Conservation (phyloP, 2,329 filamentous ascomycete species). For the Ophiocordyceps camponoti-floridani region DNA sequence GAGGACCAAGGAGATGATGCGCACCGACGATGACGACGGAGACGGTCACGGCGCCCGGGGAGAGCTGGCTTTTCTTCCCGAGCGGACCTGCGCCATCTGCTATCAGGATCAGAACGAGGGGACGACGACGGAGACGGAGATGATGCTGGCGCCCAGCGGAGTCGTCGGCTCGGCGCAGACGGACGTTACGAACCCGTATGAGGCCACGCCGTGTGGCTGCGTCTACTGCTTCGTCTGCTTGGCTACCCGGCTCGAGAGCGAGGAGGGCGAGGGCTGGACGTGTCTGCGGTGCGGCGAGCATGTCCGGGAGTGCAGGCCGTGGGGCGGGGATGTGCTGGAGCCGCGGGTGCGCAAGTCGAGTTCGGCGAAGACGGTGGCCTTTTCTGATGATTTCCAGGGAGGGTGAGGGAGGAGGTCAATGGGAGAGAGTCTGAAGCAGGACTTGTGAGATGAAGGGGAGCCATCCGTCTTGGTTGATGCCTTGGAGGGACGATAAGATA, state of each 20-base stretch:
- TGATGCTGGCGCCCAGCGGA: slow-evolving; percentile 56
- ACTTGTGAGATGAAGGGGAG: background rate
- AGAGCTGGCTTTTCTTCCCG: slow-evolving; percentile 71
- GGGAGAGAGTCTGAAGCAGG: background rate
- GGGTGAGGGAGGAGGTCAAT: slow-evolving; percentile 2
- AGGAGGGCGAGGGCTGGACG: slow-evolving; percentile 87
- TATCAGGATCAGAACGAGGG: slow-evolving; percentile 78
- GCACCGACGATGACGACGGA: slow-evolving; percentile 25
- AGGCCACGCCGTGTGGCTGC: slow-evolving; percentile 74
- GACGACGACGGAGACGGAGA: slow-evolving; percentile 54
- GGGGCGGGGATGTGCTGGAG: slow-evolving; percentile 76
- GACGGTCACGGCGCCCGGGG: slow-evolving; percentile 34
- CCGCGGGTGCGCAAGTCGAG: slow-evolving; percentile 23
- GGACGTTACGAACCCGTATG: slow-evolving; percentile 92
- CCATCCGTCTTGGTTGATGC: too few relatives aligned
- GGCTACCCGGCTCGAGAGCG: slow-evolving; percentile 73
- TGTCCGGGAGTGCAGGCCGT: slow-evolving; percentile 74
- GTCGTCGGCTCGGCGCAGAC: slow-evolving; percentile 78
- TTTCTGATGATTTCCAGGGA: slow-evolving; percentile 31
- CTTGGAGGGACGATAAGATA: background rate
- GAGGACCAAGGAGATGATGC: slow-evolving; percentile 50
- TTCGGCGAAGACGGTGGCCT: slow-evolving; percentile 39
- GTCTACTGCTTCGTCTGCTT: slow-evolving; percentile 94
- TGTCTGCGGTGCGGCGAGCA: slow-evolving; percentile 77
- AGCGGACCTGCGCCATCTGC: slow-evolving; percentile 91